Evolutionary conservation across 2,329 filamentous ascomycete genomes (phyloP).

Genomic region (Aspergillus clavatus): DNA sequence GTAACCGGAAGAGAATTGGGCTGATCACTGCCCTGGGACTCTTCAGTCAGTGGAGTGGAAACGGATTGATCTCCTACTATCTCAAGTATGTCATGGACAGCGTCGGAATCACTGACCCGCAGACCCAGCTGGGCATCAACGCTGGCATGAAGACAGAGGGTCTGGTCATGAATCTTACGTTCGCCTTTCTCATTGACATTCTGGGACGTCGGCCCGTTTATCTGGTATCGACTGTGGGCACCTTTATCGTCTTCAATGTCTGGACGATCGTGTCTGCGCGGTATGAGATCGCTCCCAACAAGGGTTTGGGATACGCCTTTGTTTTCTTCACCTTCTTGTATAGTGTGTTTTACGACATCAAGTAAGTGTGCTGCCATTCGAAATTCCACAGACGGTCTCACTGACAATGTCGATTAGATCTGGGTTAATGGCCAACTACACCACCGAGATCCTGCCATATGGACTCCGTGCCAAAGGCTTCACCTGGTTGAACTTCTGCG

Average conservation of each 20-base stretch:
- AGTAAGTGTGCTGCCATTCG: not conserved
- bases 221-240: constrained; percentile 37
- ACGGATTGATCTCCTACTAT: constrained; percentile 39
- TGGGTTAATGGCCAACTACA: not conserved
- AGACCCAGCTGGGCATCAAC: constrained; percentile 38
- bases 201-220: constrained; percentile 41
- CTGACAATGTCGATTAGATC: not conserved
- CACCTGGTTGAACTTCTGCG: not conserved
- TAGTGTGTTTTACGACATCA: constrained; percentile 35
- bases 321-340: constrained; percentile 42
- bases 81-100: constrained; percentile 31
- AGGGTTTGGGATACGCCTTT: constrained; percentile 32
- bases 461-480: not conserved
- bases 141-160: constrained; percentile 35
- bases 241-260: constrained; percentile 39
- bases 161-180: constrained; percentile 27
- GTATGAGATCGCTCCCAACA: constrained; percentile 26
- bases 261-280: constrained; percentile 36
- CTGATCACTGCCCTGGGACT: constrained; percentile 37
- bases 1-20: constrained; percentile 14
- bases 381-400: not conserved
- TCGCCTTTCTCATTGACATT: constrained; percentile 36
- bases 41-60: constrained; percentile 55
- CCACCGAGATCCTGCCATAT: not conserved
- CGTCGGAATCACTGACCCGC: constrained; percentile 32